Conservation (phyloP, 1,284 basidiomycete species). For the Puccinia coronata region DNA sequence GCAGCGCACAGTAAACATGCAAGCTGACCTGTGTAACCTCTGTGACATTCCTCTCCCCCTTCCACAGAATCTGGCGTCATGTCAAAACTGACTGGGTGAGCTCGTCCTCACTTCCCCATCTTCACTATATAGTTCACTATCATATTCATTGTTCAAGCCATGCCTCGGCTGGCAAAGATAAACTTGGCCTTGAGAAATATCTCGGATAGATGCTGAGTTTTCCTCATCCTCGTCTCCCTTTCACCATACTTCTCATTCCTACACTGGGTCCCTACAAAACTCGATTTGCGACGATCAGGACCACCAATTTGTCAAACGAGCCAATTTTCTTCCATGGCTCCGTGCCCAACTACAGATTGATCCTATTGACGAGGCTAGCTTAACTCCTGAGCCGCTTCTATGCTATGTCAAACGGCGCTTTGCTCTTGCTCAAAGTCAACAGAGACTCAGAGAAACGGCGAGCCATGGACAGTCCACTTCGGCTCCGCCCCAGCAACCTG, state of each 20-base stretch:
- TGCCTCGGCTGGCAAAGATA: neutral
- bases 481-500: neutral
- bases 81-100: constrained; percentile 49
- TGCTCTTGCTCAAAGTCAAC: constrained; percentile 37
- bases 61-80: constrained; percentile 44
- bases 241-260: neutral
- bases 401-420: constrained; percentile 47
- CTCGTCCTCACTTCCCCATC: neutral
- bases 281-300: constrained; percentile 24
- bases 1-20: constrained; percentile 10
- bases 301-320: constrained; percentile 46
- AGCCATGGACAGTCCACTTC: constrained; percentile 9
- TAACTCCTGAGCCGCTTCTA: constrained; percentile 35
- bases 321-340: constrained; percentile 48
- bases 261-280: neutral
- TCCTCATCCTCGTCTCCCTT: neutral
- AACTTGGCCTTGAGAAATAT: neutral
- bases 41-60: constrained; percentile 14
- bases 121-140: too few relatives aligned
- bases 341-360: constrained; percentile 43
- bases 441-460: constrained; percentile 22
- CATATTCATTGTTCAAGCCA: neutral
- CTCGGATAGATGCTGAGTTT: neutral
- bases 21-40: constrained; percentile 19
- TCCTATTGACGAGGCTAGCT: constrained; percentile 36